These are phyloP conservation scores for Lasiosphaeria miniovina DNA, from an alignment of 495 filamentous ascomycete genomes.

Conservation along the genomic window DNA sequence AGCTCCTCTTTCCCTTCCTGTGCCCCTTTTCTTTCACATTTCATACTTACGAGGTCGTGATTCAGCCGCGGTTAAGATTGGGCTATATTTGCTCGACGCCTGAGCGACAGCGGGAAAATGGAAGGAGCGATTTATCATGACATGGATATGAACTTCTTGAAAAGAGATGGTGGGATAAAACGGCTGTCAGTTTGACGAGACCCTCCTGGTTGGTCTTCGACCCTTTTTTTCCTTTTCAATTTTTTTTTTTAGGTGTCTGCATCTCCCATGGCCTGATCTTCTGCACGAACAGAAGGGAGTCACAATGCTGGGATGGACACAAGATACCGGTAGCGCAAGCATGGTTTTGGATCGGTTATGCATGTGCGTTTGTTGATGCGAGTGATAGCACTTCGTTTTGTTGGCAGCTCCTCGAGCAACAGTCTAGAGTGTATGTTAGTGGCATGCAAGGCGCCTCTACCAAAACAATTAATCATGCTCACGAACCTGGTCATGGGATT, in stretches of 20 bases:
- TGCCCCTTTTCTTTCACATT: not conserved
- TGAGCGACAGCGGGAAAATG: no score
- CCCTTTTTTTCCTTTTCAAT: not conserved
- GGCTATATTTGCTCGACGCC: no score
- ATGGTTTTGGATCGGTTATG: not conserved
- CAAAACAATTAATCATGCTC: no score
- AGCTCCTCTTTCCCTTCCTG: not conserved
- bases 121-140: no score
- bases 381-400: not conserved
- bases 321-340: conserved; percentile 4
- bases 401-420: no score
- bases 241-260: not conserved
- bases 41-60: not conserved
- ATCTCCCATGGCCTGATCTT: not conserved
- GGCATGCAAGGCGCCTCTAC: no score
- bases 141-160: no score
- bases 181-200: not conserved
- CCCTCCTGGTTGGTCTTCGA: no score
- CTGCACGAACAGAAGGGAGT: not conserved
- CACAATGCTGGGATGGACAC: not conserved
- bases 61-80: no score
- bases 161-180: not conserved
- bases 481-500: no score
- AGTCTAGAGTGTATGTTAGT: no score
- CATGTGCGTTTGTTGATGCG: not conserved